Percentiles rank a stretch among this genome's conserved stretches.
Conservation (phyloP, 1,284 basidiomycete genomes). For the Ganoderma lucidum region DNA sequence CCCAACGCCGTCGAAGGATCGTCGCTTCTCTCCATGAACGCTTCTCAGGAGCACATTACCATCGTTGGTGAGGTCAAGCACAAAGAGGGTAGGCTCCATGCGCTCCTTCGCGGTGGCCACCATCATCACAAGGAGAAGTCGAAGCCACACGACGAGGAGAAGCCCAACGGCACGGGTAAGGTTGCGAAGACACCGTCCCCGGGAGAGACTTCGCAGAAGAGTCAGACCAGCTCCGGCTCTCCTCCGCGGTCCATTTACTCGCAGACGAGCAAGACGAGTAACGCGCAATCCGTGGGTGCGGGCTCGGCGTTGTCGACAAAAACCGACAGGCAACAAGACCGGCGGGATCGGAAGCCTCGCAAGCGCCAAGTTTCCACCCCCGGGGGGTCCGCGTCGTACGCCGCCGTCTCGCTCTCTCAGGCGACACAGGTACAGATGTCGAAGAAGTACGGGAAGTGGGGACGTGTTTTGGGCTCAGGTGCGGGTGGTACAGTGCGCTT, state of each 20-base stretch:
- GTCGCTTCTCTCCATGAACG: conserved; percentile 30
- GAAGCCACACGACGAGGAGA: conserved; percentile 24
- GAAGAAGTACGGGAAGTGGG: conserved; percentile 99
- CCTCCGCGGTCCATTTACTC: conserved; percentile 39
- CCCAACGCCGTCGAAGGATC: conserved; percentile 30
- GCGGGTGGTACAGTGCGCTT: conserved; percentile 98
- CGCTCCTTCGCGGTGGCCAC: conserved; percentile 33
- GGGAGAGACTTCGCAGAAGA: conserved; percentile 36
- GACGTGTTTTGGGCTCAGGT: conserved; percentile 92
- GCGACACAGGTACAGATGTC: conserved; percentile 92
- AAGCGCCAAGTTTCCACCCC: conserved; percentile 20
- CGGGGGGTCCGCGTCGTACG: conserved; percentile 27
- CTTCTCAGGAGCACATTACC: conserved; percentile 27
- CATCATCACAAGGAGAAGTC: conserved; percentile 33
- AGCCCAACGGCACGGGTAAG: conserved; percentile 16
- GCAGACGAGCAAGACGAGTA: conserved; percentile 29
- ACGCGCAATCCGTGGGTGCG: conserved; percentile 26
- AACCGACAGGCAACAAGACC: conserved; percentile 25
- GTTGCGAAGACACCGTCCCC: conserved; percentile 41
- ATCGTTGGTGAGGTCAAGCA: conserved; percentile 30
- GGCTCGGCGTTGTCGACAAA: conserved; percentile 28
- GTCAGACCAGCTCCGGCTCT: conserved; percentile 39
- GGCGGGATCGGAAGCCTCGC: conserved; percentile 11
- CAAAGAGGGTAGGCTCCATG: conserved; percentile 36
- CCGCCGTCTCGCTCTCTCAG: conserved; percentile 61